Base-by-base conservation (phyloP, 352 stramenopile genomes). In the Phytophthora vignae region DNA sequence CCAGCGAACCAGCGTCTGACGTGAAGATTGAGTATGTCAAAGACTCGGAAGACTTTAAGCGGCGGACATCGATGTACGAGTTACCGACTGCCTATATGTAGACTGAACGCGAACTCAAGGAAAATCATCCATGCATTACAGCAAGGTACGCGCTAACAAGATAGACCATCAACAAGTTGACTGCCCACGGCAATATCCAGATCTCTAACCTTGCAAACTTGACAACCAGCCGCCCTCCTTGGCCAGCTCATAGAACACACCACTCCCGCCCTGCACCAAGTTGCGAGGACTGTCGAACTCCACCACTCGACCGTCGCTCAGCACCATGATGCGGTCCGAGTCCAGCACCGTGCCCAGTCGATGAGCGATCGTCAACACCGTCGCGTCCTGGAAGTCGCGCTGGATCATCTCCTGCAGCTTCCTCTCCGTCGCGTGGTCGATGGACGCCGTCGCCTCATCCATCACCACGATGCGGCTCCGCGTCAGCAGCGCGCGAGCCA, bases 351-450 rank as follows among this genome's bases (percentile, higher is more conserved):
- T 62, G 19, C 95, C 87, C 12, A 98, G 74, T n/a, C 95, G 75
- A 74, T 98, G 95, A 5, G 96, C 95, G 67, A 99, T 98, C 2
- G 95, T 98, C 9, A 99, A 69, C 17, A 98, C 83, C n/a, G 95
- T 99, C 14, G 85, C 84, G 38, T 91, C 79, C 8, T 60, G 50
- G 75, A 98, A 98, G 42, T 98, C 91, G 42, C 36, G 52, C 44
- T 55, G 60, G 58, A 68, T 68, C 38, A 67, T 67, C 38, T 54
- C 25, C 70, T 86, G 81, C 60, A 94, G 92, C 29, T 81, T 76
- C 27, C 67, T 58, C 77, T 98, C 91, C 44, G 44, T 64, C 36
- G 63, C 55, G 42, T 64, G 44, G 55, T 70, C 63, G 29, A 64
- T 64, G 25, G 55, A 64, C 29, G 63, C 54, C 27, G 55, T 70